phyloP scores from a whole-genome alignment of 768 basidiomycete species.

The Lentinula aciculospora region DNA sequence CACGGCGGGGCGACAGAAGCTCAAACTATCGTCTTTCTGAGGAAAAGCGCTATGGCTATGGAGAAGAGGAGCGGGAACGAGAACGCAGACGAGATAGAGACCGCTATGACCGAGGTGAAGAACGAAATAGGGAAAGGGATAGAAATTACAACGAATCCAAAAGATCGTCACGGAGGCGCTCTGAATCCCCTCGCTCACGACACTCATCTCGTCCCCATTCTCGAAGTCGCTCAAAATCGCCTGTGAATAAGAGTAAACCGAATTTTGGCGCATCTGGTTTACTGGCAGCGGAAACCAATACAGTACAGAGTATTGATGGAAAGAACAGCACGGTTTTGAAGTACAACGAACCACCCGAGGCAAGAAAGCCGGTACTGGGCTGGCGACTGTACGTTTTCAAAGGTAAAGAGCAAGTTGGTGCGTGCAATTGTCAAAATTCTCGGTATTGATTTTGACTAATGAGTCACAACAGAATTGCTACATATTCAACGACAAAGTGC shows the following conservation, averaged over 20 bases:
- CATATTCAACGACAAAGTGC: conserved; percentile 94
- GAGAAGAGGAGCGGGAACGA: conserved; percentile 32
- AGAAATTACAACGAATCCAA: conserved; percentile 22
- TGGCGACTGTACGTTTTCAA: conserved; percentile 99
- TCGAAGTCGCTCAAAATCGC: conserved; percentile 38
- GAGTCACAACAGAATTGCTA: conserved; percentile 59
- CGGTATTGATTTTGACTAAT: background rate
- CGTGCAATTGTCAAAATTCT: conserved; percentile 25
- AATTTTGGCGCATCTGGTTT: conserved; percentile 87
- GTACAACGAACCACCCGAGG: conserved; percentile 98
- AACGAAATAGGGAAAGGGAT: conserved; percentile 37
- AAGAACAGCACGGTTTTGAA: conserved; percentile 74
- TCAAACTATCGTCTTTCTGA: conserved; percentile 9
- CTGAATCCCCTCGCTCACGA: conserved; percentile 50
- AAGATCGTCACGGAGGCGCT: conserved; percentile 37
- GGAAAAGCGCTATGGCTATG: conserved; percentile 20
- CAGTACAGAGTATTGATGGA: conserved; percentile 71
- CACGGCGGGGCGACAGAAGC: background rate
- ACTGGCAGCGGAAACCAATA: conserved; percentile 95
- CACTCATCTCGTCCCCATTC: conserved; percentile 27
- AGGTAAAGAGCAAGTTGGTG: conserved; percentile 87
- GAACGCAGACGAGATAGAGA: conserved; percentile 41
- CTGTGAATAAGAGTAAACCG: conserved; percentile 69
- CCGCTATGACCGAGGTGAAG: conserved; percentile 33
- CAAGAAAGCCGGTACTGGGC: conserved; percentile 80